These are phyloP conservation scores for Pichia sp. DNA, from an alignment of 1,139 yeast genomes.

Conservation along the genomic window DNA sequence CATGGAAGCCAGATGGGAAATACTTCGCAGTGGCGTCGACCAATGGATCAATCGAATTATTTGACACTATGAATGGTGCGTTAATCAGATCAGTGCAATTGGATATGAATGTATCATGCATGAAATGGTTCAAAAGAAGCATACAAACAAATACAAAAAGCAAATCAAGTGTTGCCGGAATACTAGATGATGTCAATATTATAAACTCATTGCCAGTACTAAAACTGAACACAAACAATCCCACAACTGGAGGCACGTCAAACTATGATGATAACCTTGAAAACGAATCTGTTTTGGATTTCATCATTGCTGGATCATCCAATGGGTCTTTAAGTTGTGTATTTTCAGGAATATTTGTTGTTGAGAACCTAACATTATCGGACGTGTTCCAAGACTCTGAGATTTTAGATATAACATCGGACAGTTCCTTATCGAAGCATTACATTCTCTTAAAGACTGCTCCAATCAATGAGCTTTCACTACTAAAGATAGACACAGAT, in stretches of 20 bases:
- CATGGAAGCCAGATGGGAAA: conserved; percentile 34
- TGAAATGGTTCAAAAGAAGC: conserved; percentile 23
- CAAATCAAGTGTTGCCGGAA: conserved; percentile 5
- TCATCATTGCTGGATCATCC: conserved; percentile 33
- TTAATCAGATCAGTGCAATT: conserved; percentile 22
- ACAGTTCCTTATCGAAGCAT: conserved; percentile 16
- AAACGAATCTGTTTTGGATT: conserved; percentile 24
- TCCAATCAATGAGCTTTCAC: background rate
- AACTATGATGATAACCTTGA: background rate
- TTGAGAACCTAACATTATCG: conserved; percentile 26
- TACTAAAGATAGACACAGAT: conserved; percentile 23
- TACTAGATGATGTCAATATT: conserved; percentile 30
- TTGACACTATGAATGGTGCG: conserved; percentile 30
- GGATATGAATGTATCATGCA: conserved; percentile 15
- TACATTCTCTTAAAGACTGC: conserved; percentile 22
- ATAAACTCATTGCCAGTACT: conserved; percentile 36
- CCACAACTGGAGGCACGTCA: background rate
- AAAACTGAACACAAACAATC: conserved; percentile 19
- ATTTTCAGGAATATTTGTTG: conserved; percentile 36
- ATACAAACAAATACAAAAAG: background rate
- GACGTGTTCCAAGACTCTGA: conserved; percentile 1
- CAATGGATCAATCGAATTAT: conserved; percentile 25
- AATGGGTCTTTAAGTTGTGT: conserved; percentile 28
- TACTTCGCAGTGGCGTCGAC: conserved; percentile 26
- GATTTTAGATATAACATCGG: conserved; percentile 3